Base-by-base conservation (phyloP, 495 filamentous ascomycete genomes). In the Aspergillus affinis region DNA sequence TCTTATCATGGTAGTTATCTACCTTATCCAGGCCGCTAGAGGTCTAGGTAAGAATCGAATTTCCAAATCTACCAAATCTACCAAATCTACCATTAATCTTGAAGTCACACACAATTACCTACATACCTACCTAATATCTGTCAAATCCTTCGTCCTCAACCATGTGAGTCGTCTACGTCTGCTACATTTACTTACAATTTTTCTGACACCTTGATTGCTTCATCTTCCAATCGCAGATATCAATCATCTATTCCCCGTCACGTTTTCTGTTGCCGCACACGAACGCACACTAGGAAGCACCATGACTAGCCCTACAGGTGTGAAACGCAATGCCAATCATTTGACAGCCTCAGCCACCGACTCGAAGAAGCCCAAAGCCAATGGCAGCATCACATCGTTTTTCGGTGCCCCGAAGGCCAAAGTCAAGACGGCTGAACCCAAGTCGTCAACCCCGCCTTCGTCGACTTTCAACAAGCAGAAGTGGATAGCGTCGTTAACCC, bases 401-500 rank as follows among this genome's bases (percentile, higher is more conserved):
- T 89, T 89, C 67, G 77, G 80, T 36, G 69, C 75, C 30, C 83
- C 83, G 6, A 84, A 85, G 54, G 48, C 73, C 8, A 75, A 72
- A 58, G 64, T 72, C 9, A 74, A 71, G 55, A 77, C 73, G 6
- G 63, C 72, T 51, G 66, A 63, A 48, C 45, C 69, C 4, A 58
- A 60, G 36, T 54, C 59, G 29, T 27, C 63, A 19, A 46, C 61
- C 48, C 36, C 70, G n/a, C 63, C 74, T 1, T 69, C 73, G 0
- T 65, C 74, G 4, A 90, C 83, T 52, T 97, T 96, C 75, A 83
- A 97, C 77, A 97, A 96, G 75, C 83, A 80, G 6, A 89, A 86
- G 77, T 98, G 94, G 94, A 80, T 91, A 1, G 82, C 84, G 13
- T 85, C 83, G 46, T 80, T 98, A 58, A 92, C 85, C 0, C 64